Evolutionary conservation across 768 basidiomycete genomes (phyloP).

Genomic region (Leccinum disarticulatum): DNA sequence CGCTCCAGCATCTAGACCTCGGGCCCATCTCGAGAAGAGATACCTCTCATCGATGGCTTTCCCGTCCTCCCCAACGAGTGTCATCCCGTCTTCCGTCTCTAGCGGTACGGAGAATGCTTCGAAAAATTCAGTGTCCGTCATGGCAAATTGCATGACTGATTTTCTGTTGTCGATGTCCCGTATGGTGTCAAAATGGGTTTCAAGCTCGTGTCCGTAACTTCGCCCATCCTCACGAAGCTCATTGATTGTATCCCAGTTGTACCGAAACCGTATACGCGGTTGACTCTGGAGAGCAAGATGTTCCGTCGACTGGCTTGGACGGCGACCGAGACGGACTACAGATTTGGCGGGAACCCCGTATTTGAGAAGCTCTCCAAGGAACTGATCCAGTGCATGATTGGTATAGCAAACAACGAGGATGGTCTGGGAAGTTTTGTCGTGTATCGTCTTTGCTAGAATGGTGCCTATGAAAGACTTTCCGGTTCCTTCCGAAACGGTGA

Average conservation of each 20-base stretch:
- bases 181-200: not conserved
- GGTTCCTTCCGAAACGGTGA: constrained; percentile 46
- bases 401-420: constrained; percentile 72
- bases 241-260: constrained; percentile 13
- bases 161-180: constrained; percentile 27
- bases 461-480: constrained; percentile 74
- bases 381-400: constrained; percentile 72
- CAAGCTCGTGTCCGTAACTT: constrained; percentile 33
- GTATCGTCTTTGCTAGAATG: constrained; percentile 56
- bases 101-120: constrained; percentile 45
- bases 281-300: constrained; percentile 40
- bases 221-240: constrained; percentile 30
- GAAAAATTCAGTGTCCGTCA: constrained; percentile 42
- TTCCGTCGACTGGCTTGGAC: constrained; percentile 47
- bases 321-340: constrained; percentile 61
- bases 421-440: constrained; percentile 42
- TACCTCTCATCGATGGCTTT: constrained; percentile 38
- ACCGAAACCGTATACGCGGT: not conserved
- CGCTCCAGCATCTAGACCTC: constrained; percentile 44
- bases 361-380: constrained; percentile 57
- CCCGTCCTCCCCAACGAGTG: constrained; percentile 42
- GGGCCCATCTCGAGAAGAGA: constrained; percentile 48
- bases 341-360: constrained; percentile 49
- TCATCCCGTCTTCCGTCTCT: constrained; percentile 43
- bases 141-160: constrained; percentile 46